A percentile compares a stretch with the other conserved stretches of the same genome.
Conservation (phyloP, 768 basidiomycete species). For the Mycena capillaripes region DNA sequence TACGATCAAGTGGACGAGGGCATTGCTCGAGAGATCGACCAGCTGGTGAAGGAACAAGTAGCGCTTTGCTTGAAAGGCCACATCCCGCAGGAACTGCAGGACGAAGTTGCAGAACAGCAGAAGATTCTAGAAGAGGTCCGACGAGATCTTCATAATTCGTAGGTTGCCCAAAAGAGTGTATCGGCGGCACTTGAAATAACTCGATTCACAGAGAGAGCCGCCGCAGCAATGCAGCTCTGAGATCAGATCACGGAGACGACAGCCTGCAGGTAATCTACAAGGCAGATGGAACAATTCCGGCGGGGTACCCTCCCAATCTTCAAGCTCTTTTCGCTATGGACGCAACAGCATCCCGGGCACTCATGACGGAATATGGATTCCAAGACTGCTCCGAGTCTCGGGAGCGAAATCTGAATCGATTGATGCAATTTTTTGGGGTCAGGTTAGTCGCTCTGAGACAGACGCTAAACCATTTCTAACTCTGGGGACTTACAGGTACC, state of each 20-base stretch:
- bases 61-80: conserved; percentile 59
- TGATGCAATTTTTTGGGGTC: conserved; percentile 54
- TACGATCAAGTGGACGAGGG: conserved; percentile 59
- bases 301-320: conserved; percentile 65
- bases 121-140: conserved; percentile 61
- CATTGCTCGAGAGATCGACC: conserved; percentile 62
- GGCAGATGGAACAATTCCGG: conserved; percentile 61
- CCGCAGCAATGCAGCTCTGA: conserved; percentile 64
- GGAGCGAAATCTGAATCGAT: conserved; percentile 52
- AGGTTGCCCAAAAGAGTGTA: conserved; percentile 40
- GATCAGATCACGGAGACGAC: conserved; percentile 55
- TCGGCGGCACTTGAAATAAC: not conserved
- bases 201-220: conserved; percentile 64
- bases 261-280: conserved; percentile 63
- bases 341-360: conserved; percentile 41
- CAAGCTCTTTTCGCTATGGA: conserved; percentile 65
- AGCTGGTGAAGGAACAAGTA: conserved; percentile 65
- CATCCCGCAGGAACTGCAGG: conserved; percentile 63
- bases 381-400: conserved; percentile 43
- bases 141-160: conserved; percentile 70
- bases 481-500: conserved; percentile 36
- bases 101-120: conserved; percentile 61
- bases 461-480: not conserved
- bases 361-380: conserved; percentile 50
- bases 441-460: conserved; percentile 1